Evolutionary conservation across 306 rosid genomes (phyloP).

Genomic region (Hippophae rhamnoides): DNA sequence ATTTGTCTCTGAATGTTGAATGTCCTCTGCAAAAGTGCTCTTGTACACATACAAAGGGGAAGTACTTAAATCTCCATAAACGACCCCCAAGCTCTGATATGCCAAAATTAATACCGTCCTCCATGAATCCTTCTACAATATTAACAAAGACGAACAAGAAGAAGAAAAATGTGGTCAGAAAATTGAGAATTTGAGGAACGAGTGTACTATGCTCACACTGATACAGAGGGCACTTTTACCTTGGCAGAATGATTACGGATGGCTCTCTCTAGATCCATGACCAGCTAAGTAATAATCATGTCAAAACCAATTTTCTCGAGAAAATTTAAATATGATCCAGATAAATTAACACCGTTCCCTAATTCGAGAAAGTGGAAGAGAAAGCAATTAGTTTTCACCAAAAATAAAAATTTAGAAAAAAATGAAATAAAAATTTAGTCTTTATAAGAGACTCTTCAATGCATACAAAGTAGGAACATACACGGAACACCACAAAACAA

Average conservation of each 20-base stretch:
- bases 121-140: slow-evolving; percentile 84
- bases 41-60: slow-evolving; percentile 87
- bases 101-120: slow-evolving; percentile 70
- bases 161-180: slow-evolving; percentile 11
- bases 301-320: slow-evolving; percentile 29
- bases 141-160: neutral
- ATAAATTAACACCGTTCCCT: slow-evolving; percentile 28
- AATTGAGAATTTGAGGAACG: slow-evolving; percentile 14
- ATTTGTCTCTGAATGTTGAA: slow-evolving; percentile 75
- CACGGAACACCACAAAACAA: slow-evolving; percentile 31
- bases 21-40: slow-evolving; percentile 86
- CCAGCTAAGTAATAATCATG: slow-evolving; percentile 21
- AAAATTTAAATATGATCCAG: slow-evolving; percentile 25
- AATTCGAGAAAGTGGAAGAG: slow-evolving; percentile 23
- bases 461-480: slow-evolving; percentile 46
- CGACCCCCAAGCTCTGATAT: slow-evolving; percentile 92
- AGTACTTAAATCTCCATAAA: slow-evolving; percentile 89
- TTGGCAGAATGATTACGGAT: slow-evolving; percentile 41
- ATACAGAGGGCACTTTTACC: slow-evolving; percentile 32
- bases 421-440: neutral
- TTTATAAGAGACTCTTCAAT: slow-evolving; percentile 27
- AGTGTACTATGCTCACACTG: slow-evolving; percentile 1
- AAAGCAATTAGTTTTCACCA: slow-evolving; percentile 8
- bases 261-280: slow-evolving; percentile 78
- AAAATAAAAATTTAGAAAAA: neutral